Conservation (phyloP, 225 moss, liverwort and hornwort species). For the Bryoerythrophyllum caledonicum region DNA sequence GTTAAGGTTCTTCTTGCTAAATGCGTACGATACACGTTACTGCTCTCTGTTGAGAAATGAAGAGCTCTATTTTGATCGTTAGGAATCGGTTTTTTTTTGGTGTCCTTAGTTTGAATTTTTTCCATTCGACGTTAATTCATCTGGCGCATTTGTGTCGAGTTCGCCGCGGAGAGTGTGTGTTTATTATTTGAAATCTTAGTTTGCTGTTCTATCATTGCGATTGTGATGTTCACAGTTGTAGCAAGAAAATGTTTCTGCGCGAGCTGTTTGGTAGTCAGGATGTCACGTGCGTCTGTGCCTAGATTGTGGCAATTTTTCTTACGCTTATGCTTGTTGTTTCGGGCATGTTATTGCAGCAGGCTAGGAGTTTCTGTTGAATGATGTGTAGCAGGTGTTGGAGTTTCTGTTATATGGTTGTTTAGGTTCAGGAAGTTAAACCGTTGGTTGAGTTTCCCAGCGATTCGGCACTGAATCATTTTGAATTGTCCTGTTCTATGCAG, state of each 20-base stretch:
- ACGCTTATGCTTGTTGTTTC: background rate
- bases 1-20: background rate
- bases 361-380: conserved; percentile 6
- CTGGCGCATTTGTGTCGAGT: too few relatives aligned
- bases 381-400: background rate
- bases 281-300: conserved; percentile 6
- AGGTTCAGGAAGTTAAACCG: background rate
- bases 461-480: background rate
- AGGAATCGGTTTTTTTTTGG: too few relatives aligned
- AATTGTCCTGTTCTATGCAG: conserved; percentile 40
- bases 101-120: too few relatives aligned
- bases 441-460: background rate
- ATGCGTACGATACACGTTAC: background rate
- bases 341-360: background rate
- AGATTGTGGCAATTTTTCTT: background rate
- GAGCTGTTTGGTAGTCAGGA: conserved; percentile 6
- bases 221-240: background rate
- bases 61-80: background rate
- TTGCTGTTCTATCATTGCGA: background rate
- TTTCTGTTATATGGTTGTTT: background rate
- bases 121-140: too few relatives aligned
- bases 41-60: background rate
- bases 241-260: background rate
- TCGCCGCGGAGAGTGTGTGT: conserved; percentile 45
- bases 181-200: background rate